Conservation (phyloP, 2,329 filamentous ascomycete genomes). For the Simplicillium aogashimaense region DNA sequence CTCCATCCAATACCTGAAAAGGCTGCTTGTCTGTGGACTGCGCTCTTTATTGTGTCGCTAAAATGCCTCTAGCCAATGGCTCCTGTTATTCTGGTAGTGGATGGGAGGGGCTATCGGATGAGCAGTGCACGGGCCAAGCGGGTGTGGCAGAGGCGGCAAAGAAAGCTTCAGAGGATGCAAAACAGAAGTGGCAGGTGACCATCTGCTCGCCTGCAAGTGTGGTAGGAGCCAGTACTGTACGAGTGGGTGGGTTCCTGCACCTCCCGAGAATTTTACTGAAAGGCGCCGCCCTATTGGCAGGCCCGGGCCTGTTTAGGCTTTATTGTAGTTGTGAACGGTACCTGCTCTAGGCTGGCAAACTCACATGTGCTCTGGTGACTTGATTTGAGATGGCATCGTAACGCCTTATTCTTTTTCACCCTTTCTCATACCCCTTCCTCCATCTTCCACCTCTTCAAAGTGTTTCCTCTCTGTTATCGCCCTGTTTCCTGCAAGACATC, state of each 20-base stretch:
- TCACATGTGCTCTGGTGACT: slow-evolving; percentile 3
- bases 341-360: background rate
- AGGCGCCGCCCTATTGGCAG: too few relatives aligned
- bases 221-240: background rate
- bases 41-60: too few relatives aligned
- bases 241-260: background rate
- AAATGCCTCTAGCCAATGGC: too few relatives aligned
- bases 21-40: too few relatives aligned
- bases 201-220: background rate
- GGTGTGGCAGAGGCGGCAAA: background rate
- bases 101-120: background rate
- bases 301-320: too few relatives aligned
- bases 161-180: background rate
- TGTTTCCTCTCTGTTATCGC: background rate
- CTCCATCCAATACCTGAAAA: too few relatives aligned
- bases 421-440: slow-evolving; percentile 2
- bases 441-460: background rate
- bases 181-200: slow-evolving; percentile 5
- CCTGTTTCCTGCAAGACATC: too few relatives aligned
- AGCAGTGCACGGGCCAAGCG: slow-evolving; percentile 1
- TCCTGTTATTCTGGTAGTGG: too few relatives aligned
- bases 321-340: too few relatives aligned
- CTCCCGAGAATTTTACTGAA: background rate
- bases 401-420: slow-evolving; percentile 4
- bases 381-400: slow-evolving; percentile 1